These are phyloP conservation scores for Talaromyces adpressus DNA, from an alignment of 495 filamentous ascomycete genomes.

Conservation along the genomic window DNA sequence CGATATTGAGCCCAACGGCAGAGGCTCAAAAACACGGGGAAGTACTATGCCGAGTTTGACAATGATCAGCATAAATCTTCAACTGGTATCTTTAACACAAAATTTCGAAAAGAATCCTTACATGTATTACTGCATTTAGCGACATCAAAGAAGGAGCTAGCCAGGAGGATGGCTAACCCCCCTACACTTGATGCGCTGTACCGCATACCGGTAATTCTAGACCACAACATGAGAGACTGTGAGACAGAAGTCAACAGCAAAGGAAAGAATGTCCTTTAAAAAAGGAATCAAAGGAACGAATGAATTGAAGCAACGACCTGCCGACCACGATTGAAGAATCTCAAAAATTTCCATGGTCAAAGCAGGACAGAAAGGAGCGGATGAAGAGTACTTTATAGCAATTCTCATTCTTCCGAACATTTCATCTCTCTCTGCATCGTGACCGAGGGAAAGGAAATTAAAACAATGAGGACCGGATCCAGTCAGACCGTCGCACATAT, in stretches of 20 bases:
- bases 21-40: conserved; percentile 35
- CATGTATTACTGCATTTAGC: conserved; percentile 4
- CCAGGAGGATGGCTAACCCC: background rate
- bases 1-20: conserved; percentile 51
- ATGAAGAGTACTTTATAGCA: background rate
- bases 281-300: background rate
- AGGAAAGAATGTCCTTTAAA: background rate
- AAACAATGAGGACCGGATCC: background rate
- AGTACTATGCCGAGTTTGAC: conserved; percentile 17
- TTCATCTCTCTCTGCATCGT: conserved; percentile 2
- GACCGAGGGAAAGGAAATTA: background rate
- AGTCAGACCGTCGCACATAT: background rate
- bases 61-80: background rate
- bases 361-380: background rate
- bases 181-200: background rate
- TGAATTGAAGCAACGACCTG: background rate
- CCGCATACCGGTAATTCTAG: background rate
- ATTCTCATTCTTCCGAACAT: background rate
- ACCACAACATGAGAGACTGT: background rate
- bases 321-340: background rate
- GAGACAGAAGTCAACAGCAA: background rate
- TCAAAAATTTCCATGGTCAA: background rate
- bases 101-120: background rate
- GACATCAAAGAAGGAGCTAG: conserved; percentile 1
- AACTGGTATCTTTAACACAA: background rate